A percentile compares a stretch with the other conserved stretches of the same genome.
Conservation (phyloP, 495 filamentous ascomycete species). For the Cryomyces minteri region DNA sequence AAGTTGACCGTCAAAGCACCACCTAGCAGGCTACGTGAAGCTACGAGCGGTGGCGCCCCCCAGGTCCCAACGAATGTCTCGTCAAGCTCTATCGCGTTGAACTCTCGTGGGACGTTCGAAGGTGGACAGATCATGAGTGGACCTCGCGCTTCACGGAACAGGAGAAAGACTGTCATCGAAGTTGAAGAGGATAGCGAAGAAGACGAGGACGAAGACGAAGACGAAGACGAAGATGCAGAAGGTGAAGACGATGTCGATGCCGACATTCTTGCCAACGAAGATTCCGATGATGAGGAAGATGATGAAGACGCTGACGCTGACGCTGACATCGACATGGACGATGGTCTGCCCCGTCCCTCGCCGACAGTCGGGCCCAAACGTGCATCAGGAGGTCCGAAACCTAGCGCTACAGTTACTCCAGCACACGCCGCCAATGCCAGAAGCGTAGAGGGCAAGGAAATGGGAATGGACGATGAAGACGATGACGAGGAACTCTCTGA, state of each 20-base stretch:
- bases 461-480: constrained; percentile 33
- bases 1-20: constrained; percentile 73
- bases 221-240: constrained; percentile 35
- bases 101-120: constrained; percentile 14
- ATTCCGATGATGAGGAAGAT: constrained; percentile 9
- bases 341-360: constrained; percentile 6
- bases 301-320: constrained; percentile 10
- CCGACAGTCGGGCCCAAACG: constrained; percentile 12
- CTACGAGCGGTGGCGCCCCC: constrained; percentile 29
- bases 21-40: constrained; percentile 64
- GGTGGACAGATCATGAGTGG: constrained; percentile 34
- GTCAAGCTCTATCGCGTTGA: constrained; percentile 7
- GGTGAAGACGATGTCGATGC: constrained; percentile 35
- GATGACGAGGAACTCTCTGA: constrained; percentile 27
- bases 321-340: constrained; percentile 9
- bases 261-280: constrained; percentile 7
- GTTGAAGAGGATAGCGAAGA: constrained; percentile 34
- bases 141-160: constrained; percentile 26
- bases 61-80: constrained; percentile 1
- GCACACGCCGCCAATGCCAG: constrained; percentile 24
- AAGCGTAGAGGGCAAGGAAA: constrained; percentile 41
- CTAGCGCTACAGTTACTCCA: constrained; percentile 21
- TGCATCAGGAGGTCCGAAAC: background rate
- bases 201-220: constrained; percentile 36
- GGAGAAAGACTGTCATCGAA: constrained; percentile 24